A percentile compares a stretch with the other conserved stretches of the same genome.
Evolutionary conservation across 2,329 filamentous ascomycete species (phyloP).

Genomic region (Nannizziopsis arthrosporioides): DNA sequence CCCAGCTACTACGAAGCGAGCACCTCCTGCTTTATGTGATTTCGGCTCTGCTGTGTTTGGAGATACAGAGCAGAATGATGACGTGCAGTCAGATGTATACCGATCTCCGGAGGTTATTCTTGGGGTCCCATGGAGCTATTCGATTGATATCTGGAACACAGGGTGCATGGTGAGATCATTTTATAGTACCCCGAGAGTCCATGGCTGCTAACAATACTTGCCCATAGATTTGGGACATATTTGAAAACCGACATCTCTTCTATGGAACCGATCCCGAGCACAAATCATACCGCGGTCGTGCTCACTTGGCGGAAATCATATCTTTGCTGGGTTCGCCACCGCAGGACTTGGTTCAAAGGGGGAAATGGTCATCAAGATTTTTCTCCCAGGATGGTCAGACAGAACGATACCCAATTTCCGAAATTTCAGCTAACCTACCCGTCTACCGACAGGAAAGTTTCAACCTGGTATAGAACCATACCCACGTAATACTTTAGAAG

Average conservation of each 20-base stretch:
- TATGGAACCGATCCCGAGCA: conserved; percentile 30
- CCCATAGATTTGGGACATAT: conserved; percentile 34
- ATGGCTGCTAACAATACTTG: conserved; percentile 8
- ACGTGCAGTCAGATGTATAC: conserved; percentile 24
- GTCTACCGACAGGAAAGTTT: neutral
- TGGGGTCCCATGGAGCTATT: conserved; percentile 35
- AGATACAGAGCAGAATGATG: conserved; percentile 1
- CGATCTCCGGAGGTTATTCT: conserved; percentile 39
- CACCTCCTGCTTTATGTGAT: conserved; percentile 21
- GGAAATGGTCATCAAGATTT: conserved; percentile 12
- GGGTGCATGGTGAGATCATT: conserved; percentile 20
- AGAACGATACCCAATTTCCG: too few relatives aligned
- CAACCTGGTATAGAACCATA: neutral
- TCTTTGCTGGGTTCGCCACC: conserved; percentile 36
- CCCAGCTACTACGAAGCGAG: conserved; percentile 16
- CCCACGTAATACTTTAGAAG: conserved; percentile 10
- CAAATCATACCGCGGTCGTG: conserved; percentile 33
- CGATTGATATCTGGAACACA: conserved; percentile 43
- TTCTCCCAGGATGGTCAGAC: neutral
- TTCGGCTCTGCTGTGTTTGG: conserved; percentile 17
- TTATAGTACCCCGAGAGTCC: too few relatives aligned
- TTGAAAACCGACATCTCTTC: conserved; percentile 38
- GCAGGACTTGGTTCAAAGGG: conserved; percentile 23
- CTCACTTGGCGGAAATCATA: conserved; percentile 41
- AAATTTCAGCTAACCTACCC: neutral